A percentile compares a stretch with the other conserved stretches of the same genome.
Evolutionary conservation across 2,329 filamentous ascomycete species (phyloP).

Genomic region (Knoxdaviesia proteae): DNA sequence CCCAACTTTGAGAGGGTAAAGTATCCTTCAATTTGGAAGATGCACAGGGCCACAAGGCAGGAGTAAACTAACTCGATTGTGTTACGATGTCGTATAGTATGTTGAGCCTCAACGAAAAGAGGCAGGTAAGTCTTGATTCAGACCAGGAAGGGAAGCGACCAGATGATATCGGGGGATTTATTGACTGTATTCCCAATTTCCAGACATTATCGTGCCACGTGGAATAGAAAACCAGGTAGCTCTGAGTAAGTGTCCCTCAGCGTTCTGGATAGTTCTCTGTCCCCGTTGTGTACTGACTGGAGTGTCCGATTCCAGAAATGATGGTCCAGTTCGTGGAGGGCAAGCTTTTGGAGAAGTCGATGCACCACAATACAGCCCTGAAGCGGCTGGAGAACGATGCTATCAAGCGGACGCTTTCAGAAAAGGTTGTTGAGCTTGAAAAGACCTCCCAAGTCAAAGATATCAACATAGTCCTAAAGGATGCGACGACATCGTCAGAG

Average conservation of each 20-base stretch:
- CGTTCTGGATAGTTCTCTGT: not conserved
- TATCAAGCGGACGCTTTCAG: constrained; percentile 50
- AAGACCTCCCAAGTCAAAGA: constrained; percentile 63
- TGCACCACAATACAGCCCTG: constrained; percentile 60
- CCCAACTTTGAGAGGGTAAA: constrained; percentile 70
- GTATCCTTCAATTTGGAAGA: not conserved
- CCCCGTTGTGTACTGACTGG: not conserved
- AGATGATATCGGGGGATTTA: no score
- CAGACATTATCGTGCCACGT: constrained; percentile 81
- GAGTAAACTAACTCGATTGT: not conserved
- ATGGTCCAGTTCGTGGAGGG: constrained; percentile 83
- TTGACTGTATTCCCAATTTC: not conserved
- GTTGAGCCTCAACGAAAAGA: constrained; percentile 82
- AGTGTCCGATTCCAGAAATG: constrained; percentile 39
- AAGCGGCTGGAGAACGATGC: constrained; percentile 52
- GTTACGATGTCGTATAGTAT: constrained; percentile 25
- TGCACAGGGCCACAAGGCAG: not conserved
- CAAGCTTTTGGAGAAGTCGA: constrained; percentile 70
- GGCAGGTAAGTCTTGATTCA: constrained; percentile 33
- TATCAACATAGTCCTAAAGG: constrained; percentile 80
- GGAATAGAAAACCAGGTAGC: constrained; percentile 90
- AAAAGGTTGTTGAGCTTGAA: constrained; percentile 52
- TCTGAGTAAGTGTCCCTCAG: constrained; percentile 34
- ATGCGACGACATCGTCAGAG: constrained; percentile 57
- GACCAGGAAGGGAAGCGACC: not conserved